Evolutionary conservation across 176 grass and related monocot species (phyloP).

Genomic region (Aechmea fasciata): DNA sequence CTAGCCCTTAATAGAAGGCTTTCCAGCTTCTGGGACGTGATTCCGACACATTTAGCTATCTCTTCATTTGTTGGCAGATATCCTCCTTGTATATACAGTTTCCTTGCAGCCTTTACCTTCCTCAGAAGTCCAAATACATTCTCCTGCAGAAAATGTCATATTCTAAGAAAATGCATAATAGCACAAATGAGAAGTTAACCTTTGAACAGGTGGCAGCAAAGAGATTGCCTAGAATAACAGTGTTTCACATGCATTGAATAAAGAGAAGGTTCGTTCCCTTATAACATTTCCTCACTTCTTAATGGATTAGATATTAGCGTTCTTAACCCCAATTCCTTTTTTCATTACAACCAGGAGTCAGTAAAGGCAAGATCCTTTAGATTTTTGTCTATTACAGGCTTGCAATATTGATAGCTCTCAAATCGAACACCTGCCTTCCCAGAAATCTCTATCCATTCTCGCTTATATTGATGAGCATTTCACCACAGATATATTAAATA

Average conservation of each 20-base stretch:
- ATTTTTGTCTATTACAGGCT: not conserved
- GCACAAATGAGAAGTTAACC: not conserved
- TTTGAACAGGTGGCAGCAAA: not conserved
- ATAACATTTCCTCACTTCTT: no score
- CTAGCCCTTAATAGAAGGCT: conserved; percentile 48
- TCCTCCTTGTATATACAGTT: conserved; percentile 60
- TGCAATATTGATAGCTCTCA: not conserved
- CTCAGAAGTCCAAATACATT: conserved; percentile 53
- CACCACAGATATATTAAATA: not conserved
- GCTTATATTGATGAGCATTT: not conserved
- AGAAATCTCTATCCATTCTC: not conserved
- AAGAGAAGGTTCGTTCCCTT: no score
- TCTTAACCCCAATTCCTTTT: no score
- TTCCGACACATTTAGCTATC: conserved; percentile 49
- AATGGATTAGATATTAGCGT: no score
- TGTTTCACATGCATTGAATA: no score
- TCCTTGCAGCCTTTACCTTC: conserved; percentile 55
- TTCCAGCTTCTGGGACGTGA: conserved; percentile 57
- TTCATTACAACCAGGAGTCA: no score
- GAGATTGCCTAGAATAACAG: not conserved
- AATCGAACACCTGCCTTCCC: not conserved
- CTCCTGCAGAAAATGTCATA: conserved; percentile 31
- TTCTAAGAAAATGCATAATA: not conserved
- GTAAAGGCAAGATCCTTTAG: no score
- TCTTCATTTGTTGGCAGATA: conserved; percentile 48